Conservation (phyloP, 805 yeast genomes). For the Hermanozyma aechmeae region DNA sequence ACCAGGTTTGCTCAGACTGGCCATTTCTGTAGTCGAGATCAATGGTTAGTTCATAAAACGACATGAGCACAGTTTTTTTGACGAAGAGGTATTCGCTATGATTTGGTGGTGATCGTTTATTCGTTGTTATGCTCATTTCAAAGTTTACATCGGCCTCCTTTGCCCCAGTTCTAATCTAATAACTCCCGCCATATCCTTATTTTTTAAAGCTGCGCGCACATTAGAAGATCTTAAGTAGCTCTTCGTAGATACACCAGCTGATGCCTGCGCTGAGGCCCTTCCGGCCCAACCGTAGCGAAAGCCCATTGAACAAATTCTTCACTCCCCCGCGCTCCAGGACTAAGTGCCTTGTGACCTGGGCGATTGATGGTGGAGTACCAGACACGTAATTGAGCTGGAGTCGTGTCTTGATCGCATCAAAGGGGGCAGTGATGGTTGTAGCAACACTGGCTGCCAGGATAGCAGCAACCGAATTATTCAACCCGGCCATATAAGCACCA, state of each 20-base stretch:
- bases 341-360: slow-evolving; percentile 28
- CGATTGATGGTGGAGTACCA: slow-evolving; percentile 38
- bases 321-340: slow-evolving; percentile 40
- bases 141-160: too few species aligned
- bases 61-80: too few species aligned
- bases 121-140: too few species aligned
- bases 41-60: too few species aligned
- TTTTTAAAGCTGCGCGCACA: too few species aligned
- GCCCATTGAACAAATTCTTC: slow-evolving; percentile 67
- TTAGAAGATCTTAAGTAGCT: slow-evolving; percentile 44
- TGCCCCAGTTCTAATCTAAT: too few species aligned
- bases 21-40: too few species aligned
- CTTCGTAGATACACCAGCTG: slow-evolving; percentile 96
- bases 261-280: slow-evolving; percentile 91
- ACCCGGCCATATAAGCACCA: slow-evolving; percentile 31
- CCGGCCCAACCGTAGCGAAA: slow-evolving; percentile 69
- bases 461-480: slow-evolving; percentile 71
- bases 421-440: slow-evolving; percentile 86
- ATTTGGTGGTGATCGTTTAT: too few species aligned
- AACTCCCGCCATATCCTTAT: too few species aligned
- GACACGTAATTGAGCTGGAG: slow-evolving; percentile 52
- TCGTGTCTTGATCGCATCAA: slow-evolving; percentile 87
- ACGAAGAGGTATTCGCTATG: too few species aligned
- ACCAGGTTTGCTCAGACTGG: too few species aligned
- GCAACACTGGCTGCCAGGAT: slow-evolving; percentile 68